Percentiles rank a stretch among this genome's conserved stretches.
These are phyloP conservation scores for Platanthera zijinensis DNA, from an alignment of 106 monocot genomes.

Conservation along the genomic window DNA sequence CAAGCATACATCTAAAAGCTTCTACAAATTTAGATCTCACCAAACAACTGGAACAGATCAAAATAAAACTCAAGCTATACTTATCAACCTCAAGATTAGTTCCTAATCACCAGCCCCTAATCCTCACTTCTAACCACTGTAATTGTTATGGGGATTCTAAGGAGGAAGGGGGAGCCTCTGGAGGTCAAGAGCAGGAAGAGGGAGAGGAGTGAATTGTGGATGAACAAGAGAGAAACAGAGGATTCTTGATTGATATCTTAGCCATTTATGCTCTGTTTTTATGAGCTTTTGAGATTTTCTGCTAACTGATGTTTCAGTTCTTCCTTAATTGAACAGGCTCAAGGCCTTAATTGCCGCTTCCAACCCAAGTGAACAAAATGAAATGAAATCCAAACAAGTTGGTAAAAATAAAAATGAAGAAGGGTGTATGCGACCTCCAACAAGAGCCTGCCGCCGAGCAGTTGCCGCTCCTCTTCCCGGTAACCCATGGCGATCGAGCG, in stretches of 20 bases:
- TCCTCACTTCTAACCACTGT: neutral
- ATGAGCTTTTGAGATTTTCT: no score
- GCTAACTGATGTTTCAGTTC: no score
- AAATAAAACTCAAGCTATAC: no score
- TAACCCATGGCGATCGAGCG: constrained; percentile 13
- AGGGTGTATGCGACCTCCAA: constrained; percentile 1
- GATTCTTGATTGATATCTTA: no score
- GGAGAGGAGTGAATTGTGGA: no score
- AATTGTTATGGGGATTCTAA: no score
- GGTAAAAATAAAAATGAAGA: neutral
- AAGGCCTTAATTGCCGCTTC: no score
- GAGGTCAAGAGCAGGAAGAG: no score
- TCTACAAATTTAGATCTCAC: neutral
- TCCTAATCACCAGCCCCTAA: neutral
- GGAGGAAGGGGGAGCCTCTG: no score
- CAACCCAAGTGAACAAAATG: neutral
- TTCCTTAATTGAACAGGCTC: no score
- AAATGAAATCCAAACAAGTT: neutral
- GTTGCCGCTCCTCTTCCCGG: constrained; percentile 15
- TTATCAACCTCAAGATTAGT: neutral
- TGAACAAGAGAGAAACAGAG: neutral
- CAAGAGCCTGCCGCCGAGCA: constrained; percentile 13
- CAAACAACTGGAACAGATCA: neutral
- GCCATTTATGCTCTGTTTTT: no score
- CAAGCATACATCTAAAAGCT: neutral